Conservation (phyloP, 2,329 filamentous ascomycete genomes). For the Colletotrichum spaethianum region DNA sequence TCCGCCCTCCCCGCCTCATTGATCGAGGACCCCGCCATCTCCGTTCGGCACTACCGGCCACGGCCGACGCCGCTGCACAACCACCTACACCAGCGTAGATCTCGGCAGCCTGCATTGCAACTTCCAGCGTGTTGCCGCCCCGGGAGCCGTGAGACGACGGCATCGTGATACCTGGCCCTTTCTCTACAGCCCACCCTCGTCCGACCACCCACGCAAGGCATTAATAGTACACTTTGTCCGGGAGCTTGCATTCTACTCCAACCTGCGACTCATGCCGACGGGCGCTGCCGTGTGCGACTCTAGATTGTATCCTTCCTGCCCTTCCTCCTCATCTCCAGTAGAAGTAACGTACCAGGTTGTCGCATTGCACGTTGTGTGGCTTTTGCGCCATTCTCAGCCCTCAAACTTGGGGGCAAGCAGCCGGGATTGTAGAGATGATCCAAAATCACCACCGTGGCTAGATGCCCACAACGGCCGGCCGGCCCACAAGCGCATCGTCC, state of each 20-base stretch:
- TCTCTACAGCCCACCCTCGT: background rate
- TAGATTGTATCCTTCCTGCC: background rate
- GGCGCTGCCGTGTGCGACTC: background rate
- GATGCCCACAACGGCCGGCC: background rate
- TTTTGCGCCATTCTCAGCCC: background rate
- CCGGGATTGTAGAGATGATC: background rate
- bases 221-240: background rate
- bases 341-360: background rate
- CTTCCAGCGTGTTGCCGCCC: background rate
- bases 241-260: background rate
- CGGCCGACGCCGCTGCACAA: slow-evolving; percentile 19
- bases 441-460: background rate
- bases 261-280: background rate
- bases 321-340: background rate
- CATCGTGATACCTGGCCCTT: slow-evolving; percentile 20
- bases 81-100: background rate
- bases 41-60: slow-evolving; percentile 34
- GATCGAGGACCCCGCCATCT: slow-evolving; percentile 32
- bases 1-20: slow-evolving; percentile 11
- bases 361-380: background rate
- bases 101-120: slow-evolving; percentile 23
- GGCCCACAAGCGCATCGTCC: background rate
- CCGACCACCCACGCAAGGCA: background rate
- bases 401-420: background rate
- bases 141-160: slow-evolving; percentile 18